phyloP scores from a whole-genome alignment of 1,284 basidiomycete species.

The Puccinia triticina region DNA sequence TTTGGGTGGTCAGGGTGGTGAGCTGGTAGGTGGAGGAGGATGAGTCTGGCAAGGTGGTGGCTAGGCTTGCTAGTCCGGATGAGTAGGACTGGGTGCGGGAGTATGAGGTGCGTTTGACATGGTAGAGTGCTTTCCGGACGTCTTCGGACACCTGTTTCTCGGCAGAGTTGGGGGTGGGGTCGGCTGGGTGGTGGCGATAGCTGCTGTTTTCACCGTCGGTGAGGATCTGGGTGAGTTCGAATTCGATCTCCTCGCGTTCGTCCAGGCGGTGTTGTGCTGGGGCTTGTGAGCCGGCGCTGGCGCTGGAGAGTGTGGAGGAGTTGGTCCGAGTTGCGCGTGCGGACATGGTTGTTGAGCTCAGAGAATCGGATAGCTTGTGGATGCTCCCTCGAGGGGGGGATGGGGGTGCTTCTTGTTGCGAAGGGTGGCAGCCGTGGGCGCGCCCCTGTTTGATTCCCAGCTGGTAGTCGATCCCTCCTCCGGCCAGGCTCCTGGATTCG shows the following conservation, averaged over 20 bases:
- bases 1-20: constrained; percentile 1
- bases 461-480: neutral
- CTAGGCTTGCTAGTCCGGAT: neutral
- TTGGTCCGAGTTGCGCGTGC: neutral
- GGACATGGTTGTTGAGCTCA: neutral
- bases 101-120: constrained; percentile 21
- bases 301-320: neutral
- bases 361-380: constrained; percentile 15
- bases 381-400: constrained; percentile 14
- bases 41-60: neutral
- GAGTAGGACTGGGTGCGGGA: constrained; percentile 9
- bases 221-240: constrained; percentile 11
- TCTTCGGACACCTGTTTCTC: neutral
- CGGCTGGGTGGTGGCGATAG: neutral
- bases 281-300: neutral
- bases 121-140: constrained; percentile 13
- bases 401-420: neutral
- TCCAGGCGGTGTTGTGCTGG: neutral
- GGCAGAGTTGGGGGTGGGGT: neutral
- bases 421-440: neutral
- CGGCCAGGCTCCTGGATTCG: neutral
- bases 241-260: constrained; percentile 21
- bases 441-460: neutral
- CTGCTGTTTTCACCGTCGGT: neutral
- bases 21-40: constrained; percentile 18